Evolutionary conservation across 441 rosid species (phyloP).

Genomic region (Brassica balearica): DNA sequence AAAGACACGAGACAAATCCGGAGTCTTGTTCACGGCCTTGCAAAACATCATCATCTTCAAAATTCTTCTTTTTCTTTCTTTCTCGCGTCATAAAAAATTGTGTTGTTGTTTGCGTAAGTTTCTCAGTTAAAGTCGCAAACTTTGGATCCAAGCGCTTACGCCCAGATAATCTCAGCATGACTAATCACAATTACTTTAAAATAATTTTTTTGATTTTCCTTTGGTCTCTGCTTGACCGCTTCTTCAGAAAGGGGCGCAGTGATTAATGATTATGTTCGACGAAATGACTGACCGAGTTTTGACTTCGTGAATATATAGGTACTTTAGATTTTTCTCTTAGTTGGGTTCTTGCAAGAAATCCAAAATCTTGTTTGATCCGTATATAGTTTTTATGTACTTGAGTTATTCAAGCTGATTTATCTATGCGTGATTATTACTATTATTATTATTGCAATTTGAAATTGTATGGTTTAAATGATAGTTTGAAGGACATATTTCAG

Average conservation of each 20-base stretch:
- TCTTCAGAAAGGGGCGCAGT: neutral
- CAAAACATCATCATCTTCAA: too few relatives aligned
- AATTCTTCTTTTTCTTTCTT: too few relatives aligned
- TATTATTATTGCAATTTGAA: constrained; percentile 4
- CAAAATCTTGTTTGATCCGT: neutral
- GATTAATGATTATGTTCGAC: constrained; percentile 17
- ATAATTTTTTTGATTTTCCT: neutral
- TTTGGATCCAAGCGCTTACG: constrained; percentile 23
- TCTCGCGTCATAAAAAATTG: neutral
- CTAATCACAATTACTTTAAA: neutral
- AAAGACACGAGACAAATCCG: too few relatives aligned
- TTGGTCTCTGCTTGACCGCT: constrained; percentile 10
- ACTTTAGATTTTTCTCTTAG: neutral
- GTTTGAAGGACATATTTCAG: neutral
- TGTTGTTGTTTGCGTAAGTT: neutral
- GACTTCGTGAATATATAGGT: neutral
- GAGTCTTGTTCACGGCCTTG: too few relatives aligned
- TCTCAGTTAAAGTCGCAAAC: neutral
- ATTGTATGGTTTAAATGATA: neutral
- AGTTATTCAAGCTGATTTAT: constrained; percentile 5
- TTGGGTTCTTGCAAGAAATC: neutral
- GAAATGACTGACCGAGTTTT: constrained; percentile 33
- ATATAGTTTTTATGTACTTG: neutral
- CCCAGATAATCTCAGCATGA: constrained; percentile 31
- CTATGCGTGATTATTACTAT: neutral